Conservation (phyloP, 768 basidiomycete species). For the Phylloporus sp. region DNA sequence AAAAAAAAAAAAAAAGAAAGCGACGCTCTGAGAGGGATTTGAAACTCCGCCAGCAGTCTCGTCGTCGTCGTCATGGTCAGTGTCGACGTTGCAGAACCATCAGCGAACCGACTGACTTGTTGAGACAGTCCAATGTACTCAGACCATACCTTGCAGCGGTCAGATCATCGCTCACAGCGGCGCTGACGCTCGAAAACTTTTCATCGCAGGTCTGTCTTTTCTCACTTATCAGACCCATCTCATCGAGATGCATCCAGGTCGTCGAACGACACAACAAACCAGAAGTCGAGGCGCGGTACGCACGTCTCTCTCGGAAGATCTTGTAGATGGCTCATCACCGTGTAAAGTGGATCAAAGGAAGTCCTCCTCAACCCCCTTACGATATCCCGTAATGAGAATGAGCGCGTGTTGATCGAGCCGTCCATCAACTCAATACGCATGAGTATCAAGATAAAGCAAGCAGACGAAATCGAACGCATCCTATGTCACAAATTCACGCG, state of each 20-base stretch:
- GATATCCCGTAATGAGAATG: conserved; percentile 96
- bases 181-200: conserved; percentile 96
- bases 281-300: conserved; percentile 86
- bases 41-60: conserved; percentile 43
- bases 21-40: conserved; percentile 10
- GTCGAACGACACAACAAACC: conserved; percentile 98
- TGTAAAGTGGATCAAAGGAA: conserved; percentile 81
- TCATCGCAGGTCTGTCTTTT: conserved; percentile 61
- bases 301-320: background rate
- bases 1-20: background rate
- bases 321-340: conserved; percentile 2
- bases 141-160: conserved; percentile 96
- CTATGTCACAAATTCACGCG: conserved; percentile 97
- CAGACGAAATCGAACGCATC: conserved; percentile 97
- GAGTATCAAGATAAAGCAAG: conserved; percentile 98
- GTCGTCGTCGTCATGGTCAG: conserved; percentile 47
- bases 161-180: conserved; percentile 94
- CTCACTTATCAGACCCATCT: conserved; percentile 11
- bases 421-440: conserved; percentile 96
- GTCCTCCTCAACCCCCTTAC: conserved; percentile 89
- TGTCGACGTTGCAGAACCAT: conserved; percentile 4
- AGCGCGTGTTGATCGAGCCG: conserved; percentile 94
- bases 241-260: conserved; percentile 45
- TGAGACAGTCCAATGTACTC: conserved; percentile 81
- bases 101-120: conserved; percentile 7